Base-by-base conservation (phyloP, 2,329 filamentous ascomycete species). In the Coniochaeta prunicola region DNA sequence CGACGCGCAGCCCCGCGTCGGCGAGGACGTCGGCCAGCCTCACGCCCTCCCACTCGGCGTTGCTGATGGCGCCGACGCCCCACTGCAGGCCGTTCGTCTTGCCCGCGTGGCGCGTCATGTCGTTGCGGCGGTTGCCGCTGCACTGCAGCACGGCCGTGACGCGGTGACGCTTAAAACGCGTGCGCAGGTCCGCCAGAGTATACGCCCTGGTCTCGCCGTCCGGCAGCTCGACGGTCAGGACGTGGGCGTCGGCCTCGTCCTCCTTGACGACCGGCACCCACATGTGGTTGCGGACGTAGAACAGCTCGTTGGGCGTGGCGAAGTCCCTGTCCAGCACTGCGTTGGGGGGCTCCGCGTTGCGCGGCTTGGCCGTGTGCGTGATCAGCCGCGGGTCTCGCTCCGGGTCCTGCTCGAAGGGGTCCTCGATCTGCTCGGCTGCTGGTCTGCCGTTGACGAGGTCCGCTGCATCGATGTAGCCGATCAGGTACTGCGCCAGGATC, bases 261-360 rank as follows among this genome's bases (percentile, higher is more conserved):
- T 74, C 70, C 4, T 70, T 65, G 1, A 82, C 68, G 6, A 71
- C 70, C 0, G 83, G 83, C 42, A 86, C 83, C 84, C 83, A 86
- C 74, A 86, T 83, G 69, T 86, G 83, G 64, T 86, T 84, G 21
- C 83, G 78, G 15, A 85, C 78, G 65, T 84, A 86, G 68, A 85
- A 85, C 0, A 83, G 71, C 31, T 77, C 73, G 45, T 79, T 80
- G 3, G 80, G 80, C 0, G 83, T 86, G 38, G 80, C 70, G 64
- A 84, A 87, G 2, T 76, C 69, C 13, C 73, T 70, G 19, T 71
- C 71, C 28, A 87, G 74, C 34, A 75, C 75, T 2, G 75, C 72
- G 0, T 67, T 69, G 0, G 84, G 83, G 0, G 83, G 83, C 65
- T 87, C 84, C 1, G 84, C 84, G 66, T 87, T 87, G 61, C 82